These are phyloP conservation scores for Symbiodinium pilosum DNA, from an alignment of 73 alveolate genomes.

Conservation along the genomic window DNA sequence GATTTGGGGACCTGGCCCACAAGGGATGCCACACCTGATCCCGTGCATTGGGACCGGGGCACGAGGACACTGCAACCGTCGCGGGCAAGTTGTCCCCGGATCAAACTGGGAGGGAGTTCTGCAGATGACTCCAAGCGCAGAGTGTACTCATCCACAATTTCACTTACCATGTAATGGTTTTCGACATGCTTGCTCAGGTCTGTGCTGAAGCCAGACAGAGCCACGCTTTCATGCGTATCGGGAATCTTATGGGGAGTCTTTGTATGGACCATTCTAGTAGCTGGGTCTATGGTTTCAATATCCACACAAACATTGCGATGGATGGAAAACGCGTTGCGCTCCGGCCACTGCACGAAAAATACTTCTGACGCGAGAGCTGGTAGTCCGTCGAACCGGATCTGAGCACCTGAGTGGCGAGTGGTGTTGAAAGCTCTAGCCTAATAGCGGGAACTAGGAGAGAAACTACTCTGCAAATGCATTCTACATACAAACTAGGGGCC, in stretches of 20 bases:
- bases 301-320: neutral
- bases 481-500: no score
- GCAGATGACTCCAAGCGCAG: neutral
- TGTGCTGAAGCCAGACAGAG: neutral
- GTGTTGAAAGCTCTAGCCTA: no score
- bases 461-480: no score
- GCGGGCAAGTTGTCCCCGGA: neutral
- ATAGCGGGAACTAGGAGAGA: no score
- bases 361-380: neutral
- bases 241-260: neutral
- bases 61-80: neutral
- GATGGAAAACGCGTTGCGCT: neutral
- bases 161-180: neutral
- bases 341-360: neutral
- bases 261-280: neutral
- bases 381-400: neutral
- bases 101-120: neutral
- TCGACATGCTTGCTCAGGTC: neutral
- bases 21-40: neutral
- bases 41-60: neutral
- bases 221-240: neutral
- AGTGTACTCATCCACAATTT: neutral
- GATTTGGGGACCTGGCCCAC: neutral
- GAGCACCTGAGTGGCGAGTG: no score
- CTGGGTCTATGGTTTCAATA: neutral